Conservation (phyloP, 495 filamentous ascomycete species). For the Elaphomyces granulatus region DNA sequence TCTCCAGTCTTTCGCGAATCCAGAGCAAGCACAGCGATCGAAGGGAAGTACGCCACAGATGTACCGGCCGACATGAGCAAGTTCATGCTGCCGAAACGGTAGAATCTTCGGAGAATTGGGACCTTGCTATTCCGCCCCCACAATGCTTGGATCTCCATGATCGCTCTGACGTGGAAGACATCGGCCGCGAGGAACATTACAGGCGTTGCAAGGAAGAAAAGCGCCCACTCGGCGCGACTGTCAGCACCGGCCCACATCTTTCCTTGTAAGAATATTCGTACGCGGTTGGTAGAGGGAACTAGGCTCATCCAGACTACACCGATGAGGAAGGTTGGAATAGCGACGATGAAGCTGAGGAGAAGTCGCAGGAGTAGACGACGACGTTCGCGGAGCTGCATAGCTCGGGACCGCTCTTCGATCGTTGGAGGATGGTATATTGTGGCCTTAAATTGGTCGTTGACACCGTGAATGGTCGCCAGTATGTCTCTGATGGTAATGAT, state of each 20-base stretch:
- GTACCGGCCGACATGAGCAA: slow-evolving; percentile 83
- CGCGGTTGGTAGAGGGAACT: slow-evolving; percentile 40
- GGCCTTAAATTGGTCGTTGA: slow-evolving; percentile 48
- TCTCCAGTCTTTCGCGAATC: slow-evolving; percentile 36
- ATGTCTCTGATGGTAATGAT: slow-evolving; percentile 65
- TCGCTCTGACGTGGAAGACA: slow-evolving; percentile 63
- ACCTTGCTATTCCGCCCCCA: slow-evolving; percentile 71
- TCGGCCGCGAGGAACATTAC: slow-evolving; percentile 84
- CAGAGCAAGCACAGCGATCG: slow-evolving; percentile 61
- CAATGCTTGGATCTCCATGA: slow-evolving; percentile 64
- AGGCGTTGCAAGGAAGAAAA: slow-evolving; percentile 77
- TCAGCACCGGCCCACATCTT: slow-evolving; percentile 59
- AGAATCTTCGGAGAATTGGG: slow-evolving; percentile 64
- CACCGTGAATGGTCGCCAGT: slow-evolving; percentile 44
- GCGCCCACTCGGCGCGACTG: slow-evolving; percentile 62
- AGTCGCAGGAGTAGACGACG: slow-evolving; percentile 47
- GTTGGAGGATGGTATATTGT: slow-evolving; percentile 68
- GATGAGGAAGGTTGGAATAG: slow-evolving; percentile 78
- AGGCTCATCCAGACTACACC: slow-evolving; percentile 88
- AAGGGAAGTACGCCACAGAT: slow-evolving; percentile 75
- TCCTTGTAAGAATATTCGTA: slow-evolving; percentile 49
- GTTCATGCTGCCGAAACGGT: slow-evolving; percentile 94
- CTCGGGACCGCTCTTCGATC: slow-evolving; percentile 68
- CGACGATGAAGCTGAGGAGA: slow-evolving; percentile 50
- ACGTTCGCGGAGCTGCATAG: slow-evolving; percentile 51